Base-by-base conservation (phyloP, 192 early-diverging fungal species). In the Neocallimastix lanati region DNA sequence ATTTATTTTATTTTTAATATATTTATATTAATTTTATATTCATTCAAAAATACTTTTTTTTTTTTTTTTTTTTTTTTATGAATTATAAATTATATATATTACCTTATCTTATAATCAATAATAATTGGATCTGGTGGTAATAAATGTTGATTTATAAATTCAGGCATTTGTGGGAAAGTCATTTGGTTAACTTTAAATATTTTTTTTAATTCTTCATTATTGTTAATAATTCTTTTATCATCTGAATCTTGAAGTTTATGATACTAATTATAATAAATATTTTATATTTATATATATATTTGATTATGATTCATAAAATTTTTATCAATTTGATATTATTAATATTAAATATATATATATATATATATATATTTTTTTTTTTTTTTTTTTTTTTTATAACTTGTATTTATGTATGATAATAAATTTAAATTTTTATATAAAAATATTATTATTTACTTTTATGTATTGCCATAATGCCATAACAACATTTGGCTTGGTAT, bases 401-500 rank as follows among this genome's bases (percentile, higher is more conserved):
- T n/a, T n/a, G n/a, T n/a, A n/a, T n/a, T n/a, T n/a, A n/a, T n/a
- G n/a, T n/a, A n/a, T n/a, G n/a, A n/a, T n/a, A n/a, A n/a, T n/a
- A n/a, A n/a, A n/a, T n/a, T n/a, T n/a, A n/a, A n/a, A n/a, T n/a
- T n/a, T n/a, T n/a, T n/a, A n/a, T n/a, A n/a, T n/a, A n/a, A n/a
- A n/a, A n/a, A n/a, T n/a, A n/a, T n/a, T n/a, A n/a, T n/a, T n/a
- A n/a, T n/a, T n/a, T 85, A 94, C 91, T 86, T 96, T 97, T 81
- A 99, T 92, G 82, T 99, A 99, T 83, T 99, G 94, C 96, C 96
- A 97, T 76, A 99, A 82, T 76, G 91, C 92, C 88, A 92, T 91
- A 78, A 97, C 92, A 76, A 96, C 91, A 38, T 89, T 88, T 12
- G 88, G 82, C 33, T 88, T 83, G 3, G 93, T 93, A 82, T 93